phyloP scores from a whole-genome alignment of 2,329 filamentous ascomycete species.

The Fusarium verticillioides region DNA sequence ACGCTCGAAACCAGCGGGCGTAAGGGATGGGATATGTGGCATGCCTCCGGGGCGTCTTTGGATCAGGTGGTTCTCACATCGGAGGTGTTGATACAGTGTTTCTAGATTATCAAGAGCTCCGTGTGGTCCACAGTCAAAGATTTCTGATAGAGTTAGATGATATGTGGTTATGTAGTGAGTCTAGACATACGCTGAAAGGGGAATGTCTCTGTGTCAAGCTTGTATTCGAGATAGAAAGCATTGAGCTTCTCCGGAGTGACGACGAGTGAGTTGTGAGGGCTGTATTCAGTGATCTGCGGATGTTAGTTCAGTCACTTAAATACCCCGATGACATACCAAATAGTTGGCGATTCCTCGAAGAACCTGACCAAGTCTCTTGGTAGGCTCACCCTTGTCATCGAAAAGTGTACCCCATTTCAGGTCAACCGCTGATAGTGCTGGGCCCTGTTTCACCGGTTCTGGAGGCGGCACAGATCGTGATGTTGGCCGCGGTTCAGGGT shows the following conservation, averaged over 20 bases:
- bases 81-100: conserved; percentile 64
- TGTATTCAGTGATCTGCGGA: conserved; percentile 47
- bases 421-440: conserved; percentile 62
- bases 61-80: conserved; percentile 73
- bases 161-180: too few species aligned
- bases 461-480: conserved; percentile 16
- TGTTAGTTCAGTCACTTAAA: neutral
- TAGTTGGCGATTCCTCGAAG: conserved; percentile 78
- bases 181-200: conserved; percentile 70
- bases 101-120: conserved; percentile 45
- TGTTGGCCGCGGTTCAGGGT: neutral
- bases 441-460: neutral
- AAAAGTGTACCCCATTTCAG: conserved; percentile 83
- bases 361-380: conserved; percentile 74
- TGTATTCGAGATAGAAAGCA: conserved; percentile 76
- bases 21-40: conserved; percentile 72
- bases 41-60: conserved; percentile 62
- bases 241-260: conserved; percentile 81
- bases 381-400: conserved; percentile 73
- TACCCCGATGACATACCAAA: conserved; percentile 63
- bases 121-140: conserved; percentile 59
- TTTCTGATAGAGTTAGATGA: conserved; percentile 50
- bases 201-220: conserved; percentile 72
- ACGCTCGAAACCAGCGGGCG: conserved; percentile 72
- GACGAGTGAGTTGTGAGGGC: conserved; percentile 62